Evolutionary conservation across 2,329 filamentous ascomycete species (phyloP), one percentile per base, ranked within the genome.

Genomic region (Ophiostoma triangulosporum): DNA sequence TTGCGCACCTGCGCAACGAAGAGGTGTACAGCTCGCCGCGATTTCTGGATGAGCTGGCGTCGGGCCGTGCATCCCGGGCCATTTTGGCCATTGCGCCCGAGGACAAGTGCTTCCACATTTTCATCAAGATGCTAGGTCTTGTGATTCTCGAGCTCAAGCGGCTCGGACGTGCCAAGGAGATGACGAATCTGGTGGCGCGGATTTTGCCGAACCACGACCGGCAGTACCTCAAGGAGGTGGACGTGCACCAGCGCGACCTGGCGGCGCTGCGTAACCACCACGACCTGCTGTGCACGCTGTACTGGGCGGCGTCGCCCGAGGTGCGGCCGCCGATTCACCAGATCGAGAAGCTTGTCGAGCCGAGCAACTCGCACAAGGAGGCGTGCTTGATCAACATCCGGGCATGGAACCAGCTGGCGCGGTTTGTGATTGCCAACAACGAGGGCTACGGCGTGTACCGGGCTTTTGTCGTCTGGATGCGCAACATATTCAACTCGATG

Each of bases 201-300:
- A 75, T 80, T 1, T 71, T 82, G 53, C 82, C 82, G 3, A 85
- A 85, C 57, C 81, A 85, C 59, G 74, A 80, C 58, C 72, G 82
- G 9, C 77, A 82, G 56, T 78, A 81, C 54, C 73, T 76, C 33
- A 84, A 81, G 60, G 81, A 85, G 61, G 73, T 81, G 55, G 71
- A 69, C 6, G 72, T 84, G 11, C 72, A 76, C 54, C 71, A 81
- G 58, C 73, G 74, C 35, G 81, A 86, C 49, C 69, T 85, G 46
- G 78, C 79, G 4, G 79, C 80, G 5, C 66, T 86, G 43, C 70
- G 81, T 54, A 86, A 86, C 56, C 82, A 86, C 56, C 81, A 85
- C 55, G 81, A 86, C 62, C 73, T 86, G 40, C 69, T 86, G 3
- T 80, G 77, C 58, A 82, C 80, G 0, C 68, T 86, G 4, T 85